Base-by-base conservation (phyloP, 306 rosid genomes). In the Neltuma alba region DNA sequence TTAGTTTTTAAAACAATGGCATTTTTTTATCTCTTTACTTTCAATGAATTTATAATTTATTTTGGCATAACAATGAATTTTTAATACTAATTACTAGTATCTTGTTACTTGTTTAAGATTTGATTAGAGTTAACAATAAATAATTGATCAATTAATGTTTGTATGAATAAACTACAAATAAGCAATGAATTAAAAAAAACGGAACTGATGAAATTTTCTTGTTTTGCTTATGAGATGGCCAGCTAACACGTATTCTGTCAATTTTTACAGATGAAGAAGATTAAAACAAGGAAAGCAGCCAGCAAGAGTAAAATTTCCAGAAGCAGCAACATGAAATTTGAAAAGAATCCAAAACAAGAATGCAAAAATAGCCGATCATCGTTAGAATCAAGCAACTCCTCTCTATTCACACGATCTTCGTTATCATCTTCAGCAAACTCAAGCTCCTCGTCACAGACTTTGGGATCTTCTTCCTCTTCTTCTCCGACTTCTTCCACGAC, bases 221-320 rank as follows among this genome's bases (percentile, higher is more conserved):
- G n/a, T 14, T 3, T n/a, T 40, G 18, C 36, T 30, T 23, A 6
- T 62, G 36, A 25, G 28, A 11, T 63, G 83, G 3, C 74, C 74
- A 38, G 6, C 33, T 23, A 36, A 45, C 16, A 12, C 33, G 47
- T 33, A n/a, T 52, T 66, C 45, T 40, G 55, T 31, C 6, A 1
- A 0, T 63, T 63, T 63, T 68, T 63, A 41, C 67, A 86, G 89
- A 72, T 65, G 6, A 83, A 68, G 81, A 83, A 68, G 82, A 50
- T 83, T 14, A 28, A 14, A 18, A 83, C 37, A 9, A 80, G 34
- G 38, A 86, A 76, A 73, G 21, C 2, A 27, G 72, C 31, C 14
- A 80, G 67, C 14, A 83, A 76, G 23, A 71, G 28, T 5, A n/a
- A 3, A 40, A 37, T 33, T 10, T 16, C 12, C 0, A 70, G 18